Conservation (phyloP, 768 basidiomycete genomes). For the Phylloporus arenicola region DNA sequence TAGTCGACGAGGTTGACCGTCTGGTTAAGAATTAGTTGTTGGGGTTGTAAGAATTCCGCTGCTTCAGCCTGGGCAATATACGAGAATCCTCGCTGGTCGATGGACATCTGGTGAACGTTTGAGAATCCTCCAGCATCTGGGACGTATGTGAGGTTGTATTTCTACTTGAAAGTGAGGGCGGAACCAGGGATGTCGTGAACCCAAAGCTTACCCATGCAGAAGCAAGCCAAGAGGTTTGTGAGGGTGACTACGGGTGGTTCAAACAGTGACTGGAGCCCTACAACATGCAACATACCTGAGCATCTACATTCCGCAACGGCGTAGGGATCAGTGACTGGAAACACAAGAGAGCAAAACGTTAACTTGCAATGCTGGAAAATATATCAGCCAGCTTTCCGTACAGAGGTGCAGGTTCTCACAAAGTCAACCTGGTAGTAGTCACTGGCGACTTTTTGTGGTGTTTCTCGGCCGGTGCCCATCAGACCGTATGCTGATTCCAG, state of each 20-base stretch:
- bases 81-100: conserved; percentile 62
- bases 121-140: conserved; percentile 54
- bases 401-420: conserved; percentile 10
- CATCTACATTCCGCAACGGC: conserved; percentile 10
- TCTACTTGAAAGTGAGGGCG: conserved; percentile 30
- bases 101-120: conserved; percentile 44
- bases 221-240: conserved; percentile 59
- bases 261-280: neutral
- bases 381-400: conserved; percentile 1
- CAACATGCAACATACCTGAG: conserved; percentile 18
- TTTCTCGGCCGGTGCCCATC: conserved; percentile 41
- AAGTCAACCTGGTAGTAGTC: conserved; percentile 54
- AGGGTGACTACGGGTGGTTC: conserved; percentile 49
- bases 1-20: conserved; percentile 46
- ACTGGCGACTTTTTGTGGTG: conserved; percentile 43
- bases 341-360: conserved; percentile 13
- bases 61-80: conserved; percentile 54
- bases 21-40: conserved; percentile 46
- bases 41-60: conserved; percentile 42
- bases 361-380: conserved; percentile 25
- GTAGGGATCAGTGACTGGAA: conserved; percentile 27
- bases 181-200: neutral
- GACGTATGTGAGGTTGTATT: conserved; percentile 58
- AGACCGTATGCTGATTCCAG: conserved; percentile 51
- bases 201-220: conserved; percentile 47